Evolutionary conservation across 1,284 basidiomycete genomes (phyloP).

Genomic region (Ceratobasidium sp.): DNA sequence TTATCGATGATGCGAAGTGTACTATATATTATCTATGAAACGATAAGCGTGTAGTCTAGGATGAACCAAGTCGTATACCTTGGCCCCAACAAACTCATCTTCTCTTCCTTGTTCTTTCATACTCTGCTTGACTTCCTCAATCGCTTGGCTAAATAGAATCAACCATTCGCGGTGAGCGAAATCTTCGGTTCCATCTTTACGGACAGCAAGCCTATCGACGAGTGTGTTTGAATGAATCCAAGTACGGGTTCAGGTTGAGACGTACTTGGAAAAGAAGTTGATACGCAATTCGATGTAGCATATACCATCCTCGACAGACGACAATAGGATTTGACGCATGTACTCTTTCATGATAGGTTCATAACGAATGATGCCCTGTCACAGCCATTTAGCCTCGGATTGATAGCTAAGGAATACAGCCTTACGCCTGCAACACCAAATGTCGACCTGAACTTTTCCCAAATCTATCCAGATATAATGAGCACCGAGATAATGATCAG

Average conservation of each 20-base stretch:
- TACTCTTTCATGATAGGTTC: conserved; percentile 65
- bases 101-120: conserved; percentile 60
- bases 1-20: conserved; percentile 65
- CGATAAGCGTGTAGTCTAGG: background rate
- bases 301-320: conserved; percentile 74
- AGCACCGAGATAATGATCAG: no score
- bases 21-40: conserved; percentile 72
- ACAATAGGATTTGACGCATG: conserved; percentile 65
- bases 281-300: conserved; percentile 75
- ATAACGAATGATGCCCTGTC: conserved; percentile 62
- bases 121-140: conserved; percentile 63
- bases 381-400: background rate
- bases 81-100: conserved; percentile 69
- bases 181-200: conserved; percentile 63
- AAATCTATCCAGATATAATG: background rate
- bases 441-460: background rate
- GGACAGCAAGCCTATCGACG: conserved; percentile 55
- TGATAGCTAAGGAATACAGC: background rate
- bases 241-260: conserved; percentile 6
- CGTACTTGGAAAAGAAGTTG: conserved; percentile 68
- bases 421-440: background rate
- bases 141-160: conserved; percentile 61
- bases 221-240: background rate
- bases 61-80: conserved; percentile 50
- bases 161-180: conserved; percentile 70